phyloP scores from a whole-genome alignment of 2,329 filamentous ascomycete species.

The Dothistroma septosporum region DNA sequence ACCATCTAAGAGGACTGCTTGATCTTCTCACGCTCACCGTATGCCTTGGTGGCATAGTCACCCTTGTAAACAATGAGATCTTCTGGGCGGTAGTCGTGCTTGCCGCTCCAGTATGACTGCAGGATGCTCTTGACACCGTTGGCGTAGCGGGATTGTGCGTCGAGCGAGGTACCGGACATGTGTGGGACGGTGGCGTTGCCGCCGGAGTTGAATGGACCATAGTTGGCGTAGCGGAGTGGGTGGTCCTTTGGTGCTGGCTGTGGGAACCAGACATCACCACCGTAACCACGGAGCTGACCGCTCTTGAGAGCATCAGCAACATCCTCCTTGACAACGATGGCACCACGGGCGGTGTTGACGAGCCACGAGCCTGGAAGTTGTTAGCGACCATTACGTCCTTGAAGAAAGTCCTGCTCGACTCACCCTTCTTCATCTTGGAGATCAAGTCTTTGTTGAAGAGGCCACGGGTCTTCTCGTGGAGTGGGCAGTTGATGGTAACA shows the following conservation, averaged over 20 bases:
- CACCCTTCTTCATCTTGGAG: slow-evolving; percentile 96
- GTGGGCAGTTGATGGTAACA: slow-evolving; percentile 98
- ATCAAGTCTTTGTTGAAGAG: slow-evolving; percentile 99
- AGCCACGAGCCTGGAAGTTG: slow-evolving; percentile 73
- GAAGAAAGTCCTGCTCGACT: slow-evolving; percentile 26
- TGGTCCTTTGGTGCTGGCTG: slow-evolving; percentile 94
- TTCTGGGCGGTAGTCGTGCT: slow-evolving; percentile 80
- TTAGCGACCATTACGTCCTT: slow-evolving; percentile 5
- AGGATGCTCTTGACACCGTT: slow-evolving; percentile 74
- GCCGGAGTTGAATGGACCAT: slow-evolving; percentile 83
- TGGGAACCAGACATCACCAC: slow-evolving; percentile 91
- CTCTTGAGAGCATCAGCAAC: slow-evolving; percentile 88
- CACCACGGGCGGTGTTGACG: slow-evolving; percentile 96
- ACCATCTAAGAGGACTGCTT: neutral
- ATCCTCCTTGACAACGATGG: slow-evolving; percentile 99
- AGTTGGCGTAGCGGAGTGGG: slow-evolving; percentile 75
- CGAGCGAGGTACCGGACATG: slow-evolving; percentile 98
- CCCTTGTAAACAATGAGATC: slow-evolving; percentile 88
- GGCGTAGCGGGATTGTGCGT: slow-evolving; percentile 75
- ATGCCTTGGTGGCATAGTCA: slow-evolving; percentile 92
- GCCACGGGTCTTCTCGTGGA: slow-evolving; percentile 95
- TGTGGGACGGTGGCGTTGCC: slow-evolving; percentile 98
- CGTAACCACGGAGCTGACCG: slow-evolving; percentile 87
- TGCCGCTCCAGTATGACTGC: slow-evolving; percentile 82
- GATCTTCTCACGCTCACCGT: slow-evolving; percentile 60